These are phyloP conservation scores for Aspergillus niger DNA, from an alignment of 2,329 filamentous ascomycete genomes.

Conservation along the genomic window DNA sequence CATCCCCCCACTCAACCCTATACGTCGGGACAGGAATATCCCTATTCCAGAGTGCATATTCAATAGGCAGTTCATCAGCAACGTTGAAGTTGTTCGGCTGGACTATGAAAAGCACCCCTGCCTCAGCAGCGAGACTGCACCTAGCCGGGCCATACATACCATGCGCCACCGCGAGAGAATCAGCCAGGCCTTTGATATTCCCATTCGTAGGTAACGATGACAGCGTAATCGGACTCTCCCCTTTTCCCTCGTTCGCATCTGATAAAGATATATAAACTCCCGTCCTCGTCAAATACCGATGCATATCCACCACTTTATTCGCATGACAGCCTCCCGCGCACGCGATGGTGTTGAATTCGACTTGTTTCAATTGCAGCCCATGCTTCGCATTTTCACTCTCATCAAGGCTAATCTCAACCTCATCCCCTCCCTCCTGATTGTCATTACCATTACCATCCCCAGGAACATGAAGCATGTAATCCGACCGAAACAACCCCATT, in stretches of 20 bases:
- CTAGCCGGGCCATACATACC: conserved; percentile 30
- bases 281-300: conserved; percentile 35
- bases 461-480: too few relatives aligned
- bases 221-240: too few relatives aligned
- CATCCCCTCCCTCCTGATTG: too few relatives aligned
- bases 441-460: too few relatives aligned
- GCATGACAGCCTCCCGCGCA: conserved; percentile 46
- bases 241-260: not conserved
- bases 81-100: conserved; percentile 50
- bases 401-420: too few relatives aligned
- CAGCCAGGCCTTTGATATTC: conserved; percentile 24
- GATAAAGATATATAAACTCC: conserved; percentile 26
- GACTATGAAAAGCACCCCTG: conserved; percentile 47
- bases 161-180: conserved; percentile 38
- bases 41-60: conserved; percentile 44
- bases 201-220: not conserved
- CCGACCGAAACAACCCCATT: too few relatives aligned
- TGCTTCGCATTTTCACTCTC: too few relatives aligned
- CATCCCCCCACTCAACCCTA: conserved; percentile 39
- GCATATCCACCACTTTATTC: conserved; percentile 45
- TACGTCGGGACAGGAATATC: conserved; percentile 40
- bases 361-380: conserved; percentile 40
- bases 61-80: conserved; percentile 49
- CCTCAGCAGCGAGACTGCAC: conserved; percentile 15
- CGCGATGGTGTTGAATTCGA: conserved; percentile 51